Base-by-base conservation (phyloP, 169 alveolate species). In the Toxoplasma gondii region DNA sequence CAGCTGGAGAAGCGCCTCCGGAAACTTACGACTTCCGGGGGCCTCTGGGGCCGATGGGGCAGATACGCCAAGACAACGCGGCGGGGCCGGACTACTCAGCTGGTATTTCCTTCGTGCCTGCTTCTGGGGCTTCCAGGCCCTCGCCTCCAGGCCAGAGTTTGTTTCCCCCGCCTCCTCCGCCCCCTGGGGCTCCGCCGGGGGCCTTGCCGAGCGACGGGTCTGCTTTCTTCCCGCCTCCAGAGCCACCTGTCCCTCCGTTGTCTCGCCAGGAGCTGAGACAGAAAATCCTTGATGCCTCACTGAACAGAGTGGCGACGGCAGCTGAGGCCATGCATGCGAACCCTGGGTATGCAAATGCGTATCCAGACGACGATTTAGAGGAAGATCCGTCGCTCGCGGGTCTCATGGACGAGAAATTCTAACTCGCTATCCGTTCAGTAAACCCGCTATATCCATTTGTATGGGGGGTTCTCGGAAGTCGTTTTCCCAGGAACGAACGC, bases 381-480 rank as follows among this genome's bases (percentile, higher is more conserved):
- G 84, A 74, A n/a, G 84, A 74, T 74, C 84, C 43, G 2, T 22
- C 84, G 4, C 43, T 74, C 45, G 84, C 84, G 17, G 84, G 84
- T 17, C 84, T 74, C n/a, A 74, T 74, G 84, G 84, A 74, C 19
- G 84, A 74, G 44, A 74, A 74, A 36, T 74, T 74, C 84, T 74
- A n/a, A 36, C 9, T 69, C 81, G 70, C 24, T 58, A 58, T 16
- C 70, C 16, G 24, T 24, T n/a, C n/a, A n/a, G n/a, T n/a, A n/a
- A n/a, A n/a, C n/a, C n/a, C n/a, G n/a, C n/a, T n/a, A n/a, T n/a
- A n/a, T n/a, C n/a, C n/a, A n/a, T n/a, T n/a, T n/a, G n/a, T n/a
- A n/a, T n/a, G n/a, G n/a, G n/a, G n/a, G n/a, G n/a, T n/a, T n/a
- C n/a, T n/a, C n/a, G n/a, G n/a, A n/a, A n/a, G n/a, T n/a, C n/a